These are phyloP conservation scores for Amanita pseudoporphyria DNA, from an alignment of 768 basidiomycete species.

Conservation along the genomic window DNA sequence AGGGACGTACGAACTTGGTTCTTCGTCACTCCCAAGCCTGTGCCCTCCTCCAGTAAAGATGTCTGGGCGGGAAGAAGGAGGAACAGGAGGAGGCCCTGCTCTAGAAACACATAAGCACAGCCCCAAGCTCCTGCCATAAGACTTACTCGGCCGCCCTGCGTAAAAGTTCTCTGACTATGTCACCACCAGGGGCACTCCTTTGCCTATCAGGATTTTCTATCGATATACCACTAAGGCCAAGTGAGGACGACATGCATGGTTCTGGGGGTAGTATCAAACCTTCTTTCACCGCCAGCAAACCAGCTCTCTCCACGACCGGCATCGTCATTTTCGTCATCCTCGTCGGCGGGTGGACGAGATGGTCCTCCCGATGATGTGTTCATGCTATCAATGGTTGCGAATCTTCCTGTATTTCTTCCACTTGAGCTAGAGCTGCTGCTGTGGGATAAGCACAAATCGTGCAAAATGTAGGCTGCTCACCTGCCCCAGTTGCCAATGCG, in stretches of 20 bases:
- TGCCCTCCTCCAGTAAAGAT: constrained; percentile 70
- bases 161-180: constrained; percentile 62
- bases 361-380: constrained; percentile 11
- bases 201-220: constrained; percentile 73
- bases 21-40: constrained; percentile 85
- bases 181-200: constrained; percentile 38
- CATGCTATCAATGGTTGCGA: constrained; percentile 21
- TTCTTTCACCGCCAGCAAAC: constrained; percentile 94
- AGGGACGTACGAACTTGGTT: constrained; percentile 65
- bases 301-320: constrained; percentile 52
- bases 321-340: constrained; percentile 44
- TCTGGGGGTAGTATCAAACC: constrained; percentile 31
- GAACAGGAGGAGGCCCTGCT: constrained; percentile 22
- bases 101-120: constrained; percentile 16
- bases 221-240: constrained; percentile 64
- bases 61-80: constrained; percentile 13
- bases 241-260: neutral
- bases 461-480: constrained; percentile 13
- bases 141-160: constrained; percentile 75
- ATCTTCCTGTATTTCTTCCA: constrained; percentile 14
- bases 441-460: neutral
- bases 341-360: constrained; percentile 20
- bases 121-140: neutral
- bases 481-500: constrained; percentile 44
- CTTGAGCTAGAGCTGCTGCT: constrained; percentile 6